Conservation (phyloP, 805 yeast genomes). For the Cyberlindnera bimundalis region DNA sequence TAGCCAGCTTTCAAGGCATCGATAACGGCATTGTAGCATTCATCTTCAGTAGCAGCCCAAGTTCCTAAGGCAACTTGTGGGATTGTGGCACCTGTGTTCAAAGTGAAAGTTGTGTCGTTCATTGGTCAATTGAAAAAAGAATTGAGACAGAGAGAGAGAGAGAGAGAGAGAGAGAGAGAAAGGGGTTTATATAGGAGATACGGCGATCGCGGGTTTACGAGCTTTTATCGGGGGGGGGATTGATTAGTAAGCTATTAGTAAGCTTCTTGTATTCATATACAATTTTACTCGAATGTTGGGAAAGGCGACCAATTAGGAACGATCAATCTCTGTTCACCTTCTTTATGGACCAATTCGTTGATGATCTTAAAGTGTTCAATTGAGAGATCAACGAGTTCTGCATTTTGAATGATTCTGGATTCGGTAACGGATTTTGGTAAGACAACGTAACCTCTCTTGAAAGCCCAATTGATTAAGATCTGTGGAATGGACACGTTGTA, state of each 20-base stretch:
- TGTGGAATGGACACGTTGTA: conserved; percentile 32
- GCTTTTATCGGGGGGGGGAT: no score
- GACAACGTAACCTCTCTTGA: conserved; percentile 53
- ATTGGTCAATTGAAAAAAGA: neutral
- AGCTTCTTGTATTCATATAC: neutral
- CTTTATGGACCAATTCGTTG: conserved; percentile 25
- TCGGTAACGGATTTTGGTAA: conserved; percentile 48
- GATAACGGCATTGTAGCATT: conserved; percentile 18
- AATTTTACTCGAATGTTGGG: conserved; percentile 36
- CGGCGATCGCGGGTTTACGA: no score
- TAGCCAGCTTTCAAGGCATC: conserved; percentile 39
- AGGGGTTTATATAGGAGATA: no score
- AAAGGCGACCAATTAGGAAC: conserved; percentile 24
- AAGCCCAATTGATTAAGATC: conserved; percentile 56
- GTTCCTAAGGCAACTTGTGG: conserved; percentile 54
- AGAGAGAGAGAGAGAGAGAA: neutral
- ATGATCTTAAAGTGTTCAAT: conserved; percentile 35
- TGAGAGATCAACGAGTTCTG: conserved; percentile 30
- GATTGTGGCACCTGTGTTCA: conserved; percentile 50
- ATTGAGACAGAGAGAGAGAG: no score
- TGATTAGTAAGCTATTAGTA: neutral
- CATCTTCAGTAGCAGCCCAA: conserved; percentile 36
- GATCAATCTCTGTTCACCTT: conserved; percentile 31
- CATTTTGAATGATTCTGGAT: conserved; percentile 38
- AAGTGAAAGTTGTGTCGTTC: conserved; percentile 11